A percentile compares a stretch with the other conserved stretches of the same genome.
Evolutionary conservation across 106 monocot species (phyloP).

Genomic region (Iris macrosiphon): DNA sequence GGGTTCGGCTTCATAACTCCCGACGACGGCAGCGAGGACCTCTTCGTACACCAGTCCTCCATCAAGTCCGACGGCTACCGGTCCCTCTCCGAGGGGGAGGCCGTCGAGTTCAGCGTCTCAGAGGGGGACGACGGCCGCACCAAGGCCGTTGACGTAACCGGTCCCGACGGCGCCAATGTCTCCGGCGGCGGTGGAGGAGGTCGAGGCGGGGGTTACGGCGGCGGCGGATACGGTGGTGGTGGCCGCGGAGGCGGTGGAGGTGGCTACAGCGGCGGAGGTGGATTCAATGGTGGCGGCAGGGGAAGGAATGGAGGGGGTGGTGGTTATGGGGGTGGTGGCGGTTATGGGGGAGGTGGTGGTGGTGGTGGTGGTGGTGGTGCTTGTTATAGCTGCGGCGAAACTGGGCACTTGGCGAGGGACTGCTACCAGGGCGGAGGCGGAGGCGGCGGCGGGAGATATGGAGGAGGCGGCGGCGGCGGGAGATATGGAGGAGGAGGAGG

Average conservation of each 20-base stretch:
- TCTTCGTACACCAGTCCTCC: conserved; percentile 29
- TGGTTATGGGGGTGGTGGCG: conserved; percentile 11
- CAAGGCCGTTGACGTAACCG: conserved; percentile 26
- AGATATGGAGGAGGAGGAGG: conserved; percentile 13
- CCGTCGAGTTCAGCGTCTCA: conserved; percentile 17
- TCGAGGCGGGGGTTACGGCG: background rate
- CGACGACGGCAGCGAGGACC: conserved; percentile 19
- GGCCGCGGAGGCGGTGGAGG: background rate
- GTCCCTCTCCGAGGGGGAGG: conserved; percentile 10
- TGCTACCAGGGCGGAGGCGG: conserved; percentile 7
- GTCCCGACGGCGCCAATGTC: conserved; percentile 7
- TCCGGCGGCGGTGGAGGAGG: conserved; percentile 5
- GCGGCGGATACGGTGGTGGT: background rate
- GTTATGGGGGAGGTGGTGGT: background rate
- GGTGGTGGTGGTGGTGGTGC: background rate
- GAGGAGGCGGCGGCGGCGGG: background rate
- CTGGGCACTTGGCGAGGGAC: conserved; percentile 15
- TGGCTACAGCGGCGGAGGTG: background rate
- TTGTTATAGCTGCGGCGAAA: conserved; percentile 13
- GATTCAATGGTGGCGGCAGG: conserved; percentile 2
- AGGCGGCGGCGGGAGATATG: background rate
- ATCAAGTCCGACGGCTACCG: conserved; percentile 26
- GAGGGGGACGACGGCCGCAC: conserved; percentile 22
- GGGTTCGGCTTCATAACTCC: conserved; percentile 27
- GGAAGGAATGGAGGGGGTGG: conserved; percentile 4